Base-by-base conservation (phyloP, 768 basidiomycete species). In the Mycena kentingensis region DNA sequence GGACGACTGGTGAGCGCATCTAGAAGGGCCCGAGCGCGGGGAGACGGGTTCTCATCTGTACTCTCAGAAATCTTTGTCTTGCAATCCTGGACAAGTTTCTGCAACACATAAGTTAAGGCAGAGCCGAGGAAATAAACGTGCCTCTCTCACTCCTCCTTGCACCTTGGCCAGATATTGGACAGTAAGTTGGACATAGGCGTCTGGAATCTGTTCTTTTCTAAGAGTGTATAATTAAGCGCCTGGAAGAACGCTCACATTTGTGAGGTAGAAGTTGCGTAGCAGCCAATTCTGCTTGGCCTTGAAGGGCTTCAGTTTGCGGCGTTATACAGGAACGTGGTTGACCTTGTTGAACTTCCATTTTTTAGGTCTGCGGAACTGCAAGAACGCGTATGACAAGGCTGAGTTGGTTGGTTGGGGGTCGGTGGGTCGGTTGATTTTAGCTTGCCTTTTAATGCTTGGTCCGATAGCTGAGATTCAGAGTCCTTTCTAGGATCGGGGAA, bases 211-310 rank as follows among this genome's bases (percentile, higher is more conserved):
- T 27, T 5, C 35, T 27, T 24, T 15, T n/a, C n/a, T n/a, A n/a
- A n/a, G 29, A 19, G 16, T n/a, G 8, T 1, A 18, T 16, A 4
- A 16, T 25, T 41, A 13, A 46, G 18, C 38, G n/a, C 16, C 7
- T 28, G 24, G 0, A 2, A 5, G 1, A 19, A 19, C 6, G 26
- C 76, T 70, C 55, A 79, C 78, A 54, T 67, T 59, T 12, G 71
- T 71, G 2, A 79, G 81, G 81, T 81, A 88, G 10, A 84, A 54
- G 56, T 88, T 83, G 11, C 85, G 78, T 51, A 87, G 72, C 1
- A 88, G 69, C 87, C 87, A 89, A 60, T 88, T 89, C 61, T 89
- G 87, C 37, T 77, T 74, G 6, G 84, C 84, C 62, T 88, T 88
- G 55, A 83, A 83, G n/a, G n/a, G n/a, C n/a, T n/a, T n/a, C n/a